A percentile compares a stretch with the other conserved stretches of the same genome.
Evolutionary conservation across 371 early-diverging fungal species (phyloP).

Genomic region (Sporodiniella umbellata): DNA sequence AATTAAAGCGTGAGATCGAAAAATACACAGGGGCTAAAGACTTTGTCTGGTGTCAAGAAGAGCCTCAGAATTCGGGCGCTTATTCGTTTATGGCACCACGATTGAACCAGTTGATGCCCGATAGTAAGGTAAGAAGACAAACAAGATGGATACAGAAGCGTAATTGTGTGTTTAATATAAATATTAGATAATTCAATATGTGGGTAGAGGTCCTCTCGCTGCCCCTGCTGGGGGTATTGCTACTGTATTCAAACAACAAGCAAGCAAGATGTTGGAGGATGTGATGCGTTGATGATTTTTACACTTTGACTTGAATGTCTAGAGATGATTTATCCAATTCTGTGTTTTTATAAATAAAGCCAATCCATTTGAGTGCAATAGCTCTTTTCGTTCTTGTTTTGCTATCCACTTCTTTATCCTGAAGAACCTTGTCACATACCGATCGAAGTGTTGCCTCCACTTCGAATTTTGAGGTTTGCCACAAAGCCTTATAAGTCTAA

Average conservation of each 20-base stretch:
- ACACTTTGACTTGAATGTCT: constrained; percentile 24
- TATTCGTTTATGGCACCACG: constrained; percentile 87
- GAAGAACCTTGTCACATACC: constrained; percentile 83
- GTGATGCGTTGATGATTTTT: constrained; percentile 42
- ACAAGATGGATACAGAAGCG: not conserved
- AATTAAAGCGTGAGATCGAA: constrained; percentile 60
- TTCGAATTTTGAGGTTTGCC: constrained; percentile 93
- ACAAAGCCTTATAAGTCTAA: constrained; percentile 85
- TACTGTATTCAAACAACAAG: constrained; percentile 32
- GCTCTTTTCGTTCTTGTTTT: constrained; percentile 39
- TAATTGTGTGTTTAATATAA: not conserved
- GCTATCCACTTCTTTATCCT: constrained; percentile 25
- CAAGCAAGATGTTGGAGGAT: constrained; percentile 30
- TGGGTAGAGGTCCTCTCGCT: constrained; percentile 70
- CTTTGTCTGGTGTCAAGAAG: constrained; percentile 93
- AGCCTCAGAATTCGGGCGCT: constrained; percentile 91
- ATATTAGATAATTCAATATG: constrained; percentile 50
- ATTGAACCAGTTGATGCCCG: constrained; percentile 67
- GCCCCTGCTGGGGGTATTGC: constrained; percentile 75
- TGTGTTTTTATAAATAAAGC: constrained; percentile 44
- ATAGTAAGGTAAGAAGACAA: constrained; percentile 32
- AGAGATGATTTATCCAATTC: constrained; percentile 35
- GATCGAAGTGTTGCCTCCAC: constrained; percentile 83
- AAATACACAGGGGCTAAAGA: constrained; percentile 66
- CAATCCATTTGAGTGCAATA: constrained; percentile 43